phyloP scores from a whole-genome alignment of 768 basidiomycete genomes.

The Botryobasidium botryosum region DNA sequence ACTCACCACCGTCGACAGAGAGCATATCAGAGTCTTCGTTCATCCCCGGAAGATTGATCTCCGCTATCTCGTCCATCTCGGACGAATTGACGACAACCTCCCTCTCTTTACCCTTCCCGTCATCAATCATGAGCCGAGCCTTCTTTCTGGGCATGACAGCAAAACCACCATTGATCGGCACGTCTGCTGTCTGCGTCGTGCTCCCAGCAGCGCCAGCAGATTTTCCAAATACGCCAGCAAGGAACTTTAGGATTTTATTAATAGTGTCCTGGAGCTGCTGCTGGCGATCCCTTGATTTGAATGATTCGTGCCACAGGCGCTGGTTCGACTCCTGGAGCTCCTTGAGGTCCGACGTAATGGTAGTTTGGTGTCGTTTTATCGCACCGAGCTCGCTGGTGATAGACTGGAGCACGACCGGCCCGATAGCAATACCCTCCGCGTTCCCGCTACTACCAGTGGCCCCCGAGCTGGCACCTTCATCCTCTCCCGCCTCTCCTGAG shows the following conservation, averaged over 20 bases:
- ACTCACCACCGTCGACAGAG: no score
- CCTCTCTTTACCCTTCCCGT: no score
- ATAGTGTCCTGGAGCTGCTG: constrained; percentile 94
- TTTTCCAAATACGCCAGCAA: constrained; percentile 71
- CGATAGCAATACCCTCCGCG: constrained; percentile 14
- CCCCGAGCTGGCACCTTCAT: background rate
- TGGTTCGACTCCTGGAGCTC: constrained; percentile 79
- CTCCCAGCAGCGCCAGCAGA: no score
- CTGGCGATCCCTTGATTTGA: constrained; percentile 58
- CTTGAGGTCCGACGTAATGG: constrained; percentile 79
- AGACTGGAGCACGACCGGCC: constrained; percentile 52
- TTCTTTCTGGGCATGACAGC: no score
- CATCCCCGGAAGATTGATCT: no score
- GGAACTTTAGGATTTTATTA: constrained; percentile 84
- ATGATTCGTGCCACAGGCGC: constrained; percentile 81
- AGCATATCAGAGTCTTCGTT: no score
- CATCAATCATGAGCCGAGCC: no score
- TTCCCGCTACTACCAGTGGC: background rate
- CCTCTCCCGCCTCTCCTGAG: constrained; percentile 16
- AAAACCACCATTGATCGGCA: no score
- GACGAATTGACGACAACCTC: no score
- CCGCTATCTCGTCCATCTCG: no score
- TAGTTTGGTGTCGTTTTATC: constrained; percentile 82
- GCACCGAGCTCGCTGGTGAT: constrained; percentile 68
- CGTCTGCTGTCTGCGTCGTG: no score